Base-by-base conservation (phyloP, 257 asterid species). In the Linaria vulgaris region DNA sequence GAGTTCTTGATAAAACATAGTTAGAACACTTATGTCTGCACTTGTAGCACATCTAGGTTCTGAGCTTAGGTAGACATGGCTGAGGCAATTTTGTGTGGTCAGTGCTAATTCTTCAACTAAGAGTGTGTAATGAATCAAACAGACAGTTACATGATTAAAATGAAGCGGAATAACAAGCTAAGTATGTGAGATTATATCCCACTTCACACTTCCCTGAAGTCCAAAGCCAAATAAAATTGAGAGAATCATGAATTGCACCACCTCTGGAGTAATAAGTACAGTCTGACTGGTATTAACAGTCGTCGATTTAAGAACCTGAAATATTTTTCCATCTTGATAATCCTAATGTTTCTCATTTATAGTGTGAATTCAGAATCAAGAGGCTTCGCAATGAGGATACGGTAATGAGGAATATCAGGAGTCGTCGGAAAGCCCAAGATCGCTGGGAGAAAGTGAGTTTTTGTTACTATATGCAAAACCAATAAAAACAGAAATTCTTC, bases 291-390 rank as follows among this genome's bases (percentile, higher is more conserved):
- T 3, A 9, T 13, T 45, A 6, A 19, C 17, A 45, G 51, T 19
- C 4, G 19, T 45, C 6, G 51, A 45, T 4, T 14, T 45, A 45
- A 16, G 6, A 45, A 34, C 7, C 31, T 30, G 66, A 17, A 49
- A 30, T 17, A 17, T 16, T 16, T 13, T 27, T 61, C 51, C 57
- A 60, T 66, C 63, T 41, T 47, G 59, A 58, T 65, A 43, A 41
- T 69, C 60, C 50, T 50, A 15, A 63, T 39, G 19, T 71, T 61
- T 58, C 60, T 37, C 62, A 50, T 63, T 69, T 62, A 61, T 71
- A 92, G 99, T 89, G 88, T 74, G 99, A 92, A 75, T 82, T 80
- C 78, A 89, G 97, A 71, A 76, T 85, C 77, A 87, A 73, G 76
- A 87, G 79, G 73, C 82, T 92, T 34, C 96, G 95, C 45, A 67